These are phyloP conservation scores for Neopestalotiopsis sp. DNA, from an alignment of 2,329 filamentous ascomycete species.

Conservation along the genomic window DNA sequence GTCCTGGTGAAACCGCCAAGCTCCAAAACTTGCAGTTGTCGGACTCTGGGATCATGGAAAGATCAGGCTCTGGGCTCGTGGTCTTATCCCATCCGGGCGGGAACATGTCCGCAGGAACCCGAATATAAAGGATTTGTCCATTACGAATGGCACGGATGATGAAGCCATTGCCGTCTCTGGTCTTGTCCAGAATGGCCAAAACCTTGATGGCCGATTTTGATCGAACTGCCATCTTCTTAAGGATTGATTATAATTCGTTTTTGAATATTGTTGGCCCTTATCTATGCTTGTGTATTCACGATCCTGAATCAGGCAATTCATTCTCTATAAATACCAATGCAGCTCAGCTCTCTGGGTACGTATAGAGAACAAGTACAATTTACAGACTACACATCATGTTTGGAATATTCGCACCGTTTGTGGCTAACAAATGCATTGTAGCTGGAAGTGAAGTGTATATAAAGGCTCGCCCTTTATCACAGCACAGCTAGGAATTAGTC, in stretches of 20 bases:
- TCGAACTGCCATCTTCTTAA: not conserved
- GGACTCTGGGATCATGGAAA: not conserved
- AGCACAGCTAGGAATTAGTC: no score
- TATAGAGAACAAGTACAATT: no score
- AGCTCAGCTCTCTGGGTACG: no score
- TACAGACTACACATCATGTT: no score
- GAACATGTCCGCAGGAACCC: not conserved
- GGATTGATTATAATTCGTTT: not conserved
- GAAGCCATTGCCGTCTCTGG: not conserved
- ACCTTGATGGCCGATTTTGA: not conserved
- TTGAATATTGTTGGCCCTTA: not conserved
- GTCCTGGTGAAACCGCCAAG: not conserved
- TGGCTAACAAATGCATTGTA: no score
- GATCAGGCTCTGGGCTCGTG: not conserved
- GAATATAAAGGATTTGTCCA: not conserved
- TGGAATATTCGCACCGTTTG: no score
- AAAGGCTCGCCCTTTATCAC: no score
- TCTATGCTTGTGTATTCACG: not conserved
- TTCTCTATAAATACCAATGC: no score
- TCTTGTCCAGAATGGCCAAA: not conserved
- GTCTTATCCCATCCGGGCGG: not conserved
- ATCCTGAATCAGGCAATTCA: no score
- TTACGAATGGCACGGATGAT: not conserved
- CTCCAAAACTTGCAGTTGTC: not conserved
- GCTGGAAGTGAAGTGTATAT: no score